These are phyloP conservation scores for Skeletonema grethae DNA, from an alignment of 108 stramenopile species.

Conservation along the genomic window DNA sequence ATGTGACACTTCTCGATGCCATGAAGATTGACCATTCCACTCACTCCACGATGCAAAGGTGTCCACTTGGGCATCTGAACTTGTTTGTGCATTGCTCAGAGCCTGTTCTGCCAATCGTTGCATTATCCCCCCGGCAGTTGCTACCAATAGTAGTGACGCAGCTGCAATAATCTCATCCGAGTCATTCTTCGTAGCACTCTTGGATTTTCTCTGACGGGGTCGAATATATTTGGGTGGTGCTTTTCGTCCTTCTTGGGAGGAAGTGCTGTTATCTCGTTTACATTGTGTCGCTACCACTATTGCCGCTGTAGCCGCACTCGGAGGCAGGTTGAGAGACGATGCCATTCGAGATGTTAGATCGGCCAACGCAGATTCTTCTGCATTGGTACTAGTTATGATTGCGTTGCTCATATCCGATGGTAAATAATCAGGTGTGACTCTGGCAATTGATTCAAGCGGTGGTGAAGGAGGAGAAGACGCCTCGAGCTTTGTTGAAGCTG, in stretches of 20 bases:
- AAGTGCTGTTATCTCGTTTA: slow-evolving; percentile 15
- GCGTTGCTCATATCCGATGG: slow-evolving; percentile 1
- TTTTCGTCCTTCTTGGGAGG: too few relatives aligned
- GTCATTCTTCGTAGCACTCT: not conserved
- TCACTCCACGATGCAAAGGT: slow-evolving; percentile 24
- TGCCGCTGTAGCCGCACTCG: slow-evolving; percentile 20
- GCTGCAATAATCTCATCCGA: slow-evolving; percentile 35
- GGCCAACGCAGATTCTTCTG: slow-evolving; percentile 27
- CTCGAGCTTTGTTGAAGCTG: too few relatives aligned
- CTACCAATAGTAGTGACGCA: slow-evolving; percentile 33
- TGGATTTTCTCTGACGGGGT: not conserved
- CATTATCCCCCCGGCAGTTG: slow-evolving; percentile 40
- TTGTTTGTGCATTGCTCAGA: not conserved
- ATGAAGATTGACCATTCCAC: slow-evolving; percentile 36
- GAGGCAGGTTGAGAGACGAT: slow-evolving; percentile 25
- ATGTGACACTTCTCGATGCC: slow-evolving; percentile 40
- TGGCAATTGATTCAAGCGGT: not conserved
- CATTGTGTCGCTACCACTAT: slow-evolving; percentile 26
- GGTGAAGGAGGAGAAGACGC: too few relatives aligned
- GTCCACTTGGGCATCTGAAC: not conserved
- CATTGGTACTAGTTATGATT: not conserved
- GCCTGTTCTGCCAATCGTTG: slow-evolving; percentile 36
- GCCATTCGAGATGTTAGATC: slow-evolving; percentile 43
- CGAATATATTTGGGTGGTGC: slow-evolving; percentile 8
- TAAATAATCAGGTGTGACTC: slow-evolving; percentile 1